phyloP scores from a whole-genome alignment of 2,329 filamentous ascomycete species.

The Lojkania enalia region DNA sequence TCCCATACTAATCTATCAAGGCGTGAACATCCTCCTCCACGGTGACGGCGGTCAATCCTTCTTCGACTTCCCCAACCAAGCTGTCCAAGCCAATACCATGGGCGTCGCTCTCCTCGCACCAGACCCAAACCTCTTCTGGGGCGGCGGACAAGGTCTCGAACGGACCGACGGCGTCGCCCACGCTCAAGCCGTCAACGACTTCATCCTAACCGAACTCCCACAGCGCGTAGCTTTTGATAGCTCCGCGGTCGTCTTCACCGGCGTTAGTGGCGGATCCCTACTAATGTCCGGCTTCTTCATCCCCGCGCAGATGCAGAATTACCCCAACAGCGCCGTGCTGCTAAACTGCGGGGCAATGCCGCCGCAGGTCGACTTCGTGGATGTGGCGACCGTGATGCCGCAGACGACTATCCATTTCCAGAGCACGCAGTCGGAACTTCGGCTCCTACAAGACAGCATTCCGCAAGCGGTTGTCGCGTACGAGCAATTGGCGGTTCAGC shows the following conservation, averaged over 20 bases:
- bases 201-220: conserved; percentile 55
- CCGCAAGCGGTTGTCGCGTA: conserved; percentile 57
- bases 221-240: conserved; percentile 59
- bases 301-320: conserved; percentile 59
- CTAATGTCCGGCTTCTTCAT: conserved; percentile 62
- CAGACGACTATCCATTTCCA: conserved; percentile 61
- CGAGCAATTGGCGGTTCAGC: conserved; percentile 51
- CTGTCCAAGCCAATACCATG: conserved; percentile 55
- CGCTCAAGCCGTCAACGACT: conserved; percentile 58
- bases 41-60: conserved; percentile 64
- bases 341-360: conserved; percentile 60
- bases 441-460: conserved; percentile 54
- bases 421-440: conserved; percentile 57
- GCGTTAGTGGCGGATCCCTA: conserved; percentile 59
- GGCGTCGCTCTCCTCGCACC: conserved; percentile 60
- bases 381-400: conserved; percentile 48
- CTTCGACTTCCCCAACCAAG: conserved; percentile 62
- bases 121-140: conserved; percentile 60
- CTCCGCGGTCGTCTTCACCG: conserved; percentile 60
- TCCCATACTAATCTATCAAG: conserved; percentile 30
- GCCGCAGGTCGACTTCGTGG: conserved; percentile 57
- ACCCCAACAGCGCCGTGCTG: conserved; percentile 55
- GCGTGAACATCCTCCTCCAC: conserved; percentile 62
- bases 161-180: conserved; percentile 61
- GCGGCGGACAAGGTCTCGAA: conserved; percentile 56